These are phyloP conservation scores for Rhexocercosporidium sp. DNA, from an alignment of 2,329 filamentous ascomycete genomes.

Conservation along the genomic window DNA sequence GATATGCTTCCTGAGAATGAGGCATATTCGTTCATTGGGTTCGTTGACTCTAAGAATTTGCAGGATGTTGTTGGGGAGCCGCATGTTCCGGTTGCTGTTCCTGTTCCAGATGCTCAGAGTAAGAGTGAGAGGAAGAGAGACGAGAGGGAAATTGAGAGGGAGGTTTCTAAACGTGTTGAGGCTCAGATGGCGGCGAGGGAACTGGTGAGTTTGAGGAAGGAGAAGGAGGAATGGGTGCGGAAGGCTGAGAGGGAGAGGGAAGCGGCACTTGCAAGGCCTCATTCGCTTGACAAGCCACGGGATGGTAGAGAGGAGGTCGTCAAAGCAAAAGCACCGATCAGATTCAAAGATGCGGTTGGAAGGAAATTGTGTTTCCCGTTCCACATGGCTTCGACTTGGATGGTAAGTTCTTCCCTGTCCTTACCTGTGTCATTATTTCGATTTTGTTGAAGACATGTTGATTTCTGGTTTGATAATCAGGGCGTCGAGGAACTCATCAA, in stretches of 20 bases:
- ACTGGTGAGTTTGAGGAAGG: not conserved
- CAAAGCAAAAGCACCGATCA: slow-evolving; percentile 61
- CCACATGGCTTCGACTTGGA: slow-evolving; percentile 79
- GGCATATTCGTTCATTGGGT: slow-evolving; percentile 15
- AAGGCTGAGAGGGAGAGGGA: not conserved
- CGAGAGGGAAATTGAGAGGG: not conserved
- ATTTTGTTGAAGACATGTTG: not conserved
- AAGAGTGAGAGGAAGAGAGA: not conserved
- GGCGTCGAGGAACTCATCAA: slow-evolving; percentile 65
- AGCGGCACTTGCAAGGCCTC: not conserved
- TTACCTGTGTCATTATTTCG: not conserved
- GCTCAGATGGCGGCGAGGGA: not conserved
- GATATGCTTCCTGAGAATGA: slow-evolving; percentile 15
- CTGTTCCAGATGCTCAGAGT: not conserved
- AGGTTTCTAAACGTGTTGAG: not conserved
- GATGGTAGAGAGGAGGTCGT: not conserved
- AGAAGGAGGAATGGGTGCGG: not conserved
- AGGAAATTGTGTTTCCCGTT: slow-evolving; percentile 90
- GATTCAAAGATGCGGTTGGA: slow-evolving; percentile 88
- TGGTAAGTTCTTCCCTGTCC: slow-evolving; percentile 1
- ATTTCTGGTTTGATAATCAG: slow-evolving; percentile 46
- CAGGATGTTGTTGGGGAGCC: no score
- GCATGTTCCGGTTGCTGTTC: not conserved
- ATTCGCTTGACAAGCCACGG: not conserved
- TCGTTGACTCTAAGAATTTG: not conserved